Conservation (phyloP, 495 filamentous ascomycete species). For the Emericellopsis terricola region DNA sequence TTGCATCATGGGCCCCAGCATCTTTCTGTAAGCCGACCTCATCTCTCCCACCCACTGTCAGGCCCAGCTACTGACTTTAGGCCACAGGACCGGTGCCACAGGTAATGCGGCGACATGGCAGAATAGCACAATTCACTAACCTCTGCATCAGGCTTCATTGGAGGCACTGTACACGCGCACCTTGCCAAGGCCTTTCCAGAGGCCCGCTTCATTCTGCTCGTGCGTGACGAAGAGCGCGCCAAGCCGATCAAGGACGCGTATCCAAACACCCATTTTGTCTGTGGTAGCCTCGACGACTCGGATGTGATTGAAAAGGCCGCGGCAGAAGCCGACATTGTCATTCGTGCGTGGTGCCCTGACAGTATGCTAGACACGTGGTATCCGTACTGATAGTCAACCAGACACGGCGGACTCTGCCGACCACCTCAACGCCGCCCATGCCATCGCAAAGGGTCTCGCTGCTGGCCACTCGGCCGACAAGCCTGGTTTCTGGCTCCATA, state of each 20-base stretch:
- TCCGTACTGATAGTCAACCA: constrained; percentile 4
- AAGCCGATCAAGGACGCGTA: constrained; percentile 39
- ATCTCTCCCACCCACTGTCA: too few species aligned
- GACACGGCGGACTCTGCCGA: constrained; percentile 30
- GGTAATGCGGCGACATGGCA: too few species aligned
- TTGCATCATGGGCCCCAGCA: too few species aligned
- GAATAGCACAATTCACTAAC: too few species aligned
- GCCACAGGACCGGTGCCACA: too few species aligned
- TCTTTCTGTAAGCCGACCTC: too few species aligned
- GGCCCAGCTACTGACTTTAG: too few species aligned
- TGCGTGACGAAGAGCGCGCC: constrained; percentile 49
- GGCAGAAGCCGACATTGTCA: constrained; percentile 45
- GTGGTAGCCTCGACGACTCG: constrained; percentile 37
- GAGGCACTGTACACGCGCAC: constrained; percentile 48
- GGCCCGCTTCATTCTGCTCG: constrained; percentile 45
- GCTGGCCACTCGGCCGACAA: constrained; percentile 25
- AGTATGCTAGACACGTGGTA: too few species aligned
- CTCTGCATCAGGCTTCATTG: constrained; percentile 64
- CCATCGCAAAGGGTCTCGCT: constrained; percentile 25
- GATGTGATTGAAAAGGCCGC: constrained; percentile 38
- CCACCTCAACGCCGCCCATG: constrained; percentile 18
- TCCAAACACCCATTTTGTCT: constrained; percentile 34
- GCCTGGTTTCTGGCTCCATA: constrained; percentile 29
- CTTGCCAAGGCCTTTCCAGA: constrained; percentile 46
- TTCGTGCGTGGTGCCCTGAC: constrained; percentile 27